Evolutionary conservation across 2,329 filamentous ascomycete species (phyloP).

Genomic region (Verticillium zaregamsianum): DNA sequence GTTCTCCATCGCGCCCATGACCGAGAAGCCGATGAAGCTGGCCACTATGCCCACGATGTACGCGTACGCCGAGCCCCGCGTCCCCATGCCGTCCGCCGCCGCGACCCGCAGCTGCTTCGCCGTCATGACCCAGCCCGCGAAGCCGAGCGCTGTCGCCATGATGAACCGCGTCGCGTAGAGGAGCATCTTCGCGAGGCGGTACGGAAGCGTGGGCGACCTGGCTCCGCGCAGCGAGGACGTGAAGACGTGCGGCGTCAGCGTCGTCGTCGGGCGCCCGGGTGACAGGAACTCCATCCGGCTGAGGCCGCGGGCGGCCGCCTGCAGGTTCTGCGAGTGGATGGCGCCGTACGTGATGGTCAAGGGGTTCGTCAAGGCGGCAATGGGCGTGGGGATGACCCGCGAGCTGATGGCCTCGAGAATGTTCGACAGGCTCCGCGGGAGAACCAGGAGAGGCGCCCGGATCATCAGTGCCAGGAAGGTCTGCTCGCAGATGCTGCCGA

Average conservation of each 20-base stretch:
- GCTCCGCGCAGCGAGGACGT: conserved; percentile 20
- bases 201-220: conserved; percentile 62
- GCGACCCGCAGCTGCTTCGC: conserved; percentile 70
- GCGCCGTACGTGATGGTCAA: conserved; percentile 88
- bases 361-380: conserved; percentile 84
- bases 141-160: conserved; percentile 84
- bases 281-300: conserved; percentile 79
- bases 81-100: conserved; percentile 46
- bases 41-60: conserved; percentile 92
- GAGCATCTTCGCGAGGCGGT: conserved; percentile 85
- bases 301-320: conserved; percentile 72
- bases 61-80: conserved; percentile 83
- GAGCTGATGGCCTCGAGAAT: conserved; percentile 71
- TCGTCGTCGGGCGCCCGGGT: conserved; percentile 69
- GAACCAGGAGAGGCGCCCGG: conserved; percentile 76
- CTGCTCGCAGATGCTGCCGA: conserved; percentile 87
- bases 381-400: conserved; percentile 77
- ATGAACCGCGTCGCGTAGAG: conserved; percentile 88
- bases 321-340: conserved; percentile 83
- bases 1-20: conserved; percentile 86
- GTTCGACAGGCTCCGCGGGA: conserved; percentile 64
- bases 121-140: conserved; percentile 94
- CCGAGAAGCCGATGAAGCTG: conserved; percentile 90
- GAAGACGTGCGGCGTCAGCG: conserved; percentile 54
- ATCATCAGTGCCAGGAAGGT: conserved; percentile 77